Conservation (phyloP, 768 basidiomycete genomes). For the Agaricus subrufescens region DNA sequence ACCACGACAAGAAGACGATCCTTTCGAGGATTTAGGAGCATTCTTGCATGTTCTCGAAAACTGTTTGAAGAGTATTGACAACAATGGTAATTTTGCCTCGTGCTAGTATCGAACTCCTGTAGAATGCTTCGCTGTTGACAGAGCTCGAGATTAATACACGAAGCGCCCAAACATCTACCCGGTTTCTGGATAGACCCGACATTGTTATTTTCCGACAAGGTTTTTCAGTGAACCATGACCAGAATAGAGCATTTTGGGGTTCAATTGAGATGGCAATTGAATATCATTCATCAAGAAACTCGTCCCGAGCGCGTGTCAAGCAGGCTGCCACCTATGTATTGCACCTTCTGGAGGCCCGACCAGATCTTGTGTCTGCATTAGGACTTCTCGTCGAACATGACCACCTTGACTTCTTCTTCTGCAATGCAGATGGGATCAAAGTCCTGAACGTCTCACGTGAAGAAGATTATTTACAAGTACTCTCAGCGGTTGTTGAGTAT, state of each 20-base stretch:
- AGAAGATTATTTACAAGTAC: background rate
- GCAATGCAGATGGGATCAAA: background rate
- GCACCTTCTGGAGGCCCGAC: background rate
- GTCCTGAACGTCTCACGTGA: background rate
- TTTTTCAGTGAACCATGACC: no score
- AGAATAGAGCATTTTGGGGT: background rate
- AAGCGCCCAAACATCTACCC: no score
- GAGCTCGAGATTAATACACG: no score
- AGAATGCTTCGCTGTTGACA: no score
- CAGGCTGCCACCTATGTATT: background rate
- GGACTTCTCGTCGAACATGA: background rate
- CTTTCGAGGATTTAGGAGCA: no score
- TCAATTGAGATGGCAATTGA: background rate
- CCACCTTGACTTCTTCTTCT: background rate
- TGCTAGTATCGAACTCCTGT: no score
- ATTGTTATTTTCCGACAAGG: no score
- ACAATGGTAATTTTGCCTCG: no score
- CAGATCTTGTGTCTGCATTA: background rate
- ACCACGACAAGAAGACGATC: no score
- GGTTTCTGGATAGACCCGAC: no score
- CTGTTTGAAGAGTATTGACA: no score
- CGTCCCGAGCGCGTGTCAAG: background rate
- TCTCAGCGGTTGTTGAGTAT: background rate
- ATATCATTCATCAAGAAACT: background rate
- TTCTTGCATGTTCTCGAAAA: no score